These are phyloP conservation scores for Mycena venus DNA, from an alignment of 768 basidiomycete species.

Conservation along the genomic window DNA sequence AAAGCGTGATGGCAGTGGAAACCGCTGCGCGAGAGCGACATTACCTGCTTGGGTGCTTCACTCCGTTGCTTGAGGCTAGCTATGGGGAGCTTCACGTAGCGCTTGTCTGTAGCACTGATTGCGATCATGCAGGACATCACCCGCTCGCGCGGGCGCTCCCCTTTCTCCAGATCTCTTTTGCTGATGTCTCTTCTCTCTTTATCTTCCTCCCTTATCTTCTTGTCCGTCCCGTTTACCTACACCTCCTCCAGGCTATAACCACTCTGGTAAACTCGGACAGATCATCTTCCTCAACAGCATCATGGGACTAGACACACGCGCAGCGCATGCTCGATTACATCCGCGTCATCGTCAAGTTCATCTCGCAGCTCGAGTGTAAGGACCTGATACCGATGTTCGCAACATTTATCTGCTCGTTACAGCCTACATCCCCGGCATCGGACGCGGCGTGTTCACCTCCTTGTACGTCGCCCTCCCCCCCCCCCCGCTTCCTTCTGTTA, in stretches of 20 bases:
- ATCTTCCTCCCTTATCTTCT: too few species aligned
- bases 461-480: too few species aligned
- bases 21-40: neutral
- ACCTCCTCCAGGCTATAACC: constrained; percentile 60
- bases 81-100: neutral
- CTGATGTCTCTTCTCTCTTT: too few species aligned
- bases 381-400: neutral
- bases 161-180: too few species aligned
- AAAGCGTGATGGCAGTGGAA: neutral
- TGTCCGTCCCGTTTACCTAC: neutral
- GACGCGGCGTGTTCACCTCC: too few species aligned
- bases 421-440: too few species aligned
- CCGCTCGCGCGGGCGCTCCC: too few species aligned
- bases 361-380: too few species aligned
- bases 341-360: too few species aligned
- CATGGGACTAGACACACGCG: constrained; percentile 91
- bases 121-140: neutral
- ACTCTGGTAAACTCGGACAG: constrained; percentile 71
- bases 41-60: neutral
- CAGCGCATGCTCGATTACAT: constrained; percentile 77
- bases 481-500: too few species aligned
- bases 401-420: too few species aligned
- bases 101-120: neutral
- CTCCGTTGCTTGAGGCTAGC: neutral
- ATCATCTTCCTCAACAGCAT: constrained; percentile 79